Base-by-base conservation (phyloP, 2,329 filamentous ascomycete genomes). In the Paraphoma sp. region DNA sequence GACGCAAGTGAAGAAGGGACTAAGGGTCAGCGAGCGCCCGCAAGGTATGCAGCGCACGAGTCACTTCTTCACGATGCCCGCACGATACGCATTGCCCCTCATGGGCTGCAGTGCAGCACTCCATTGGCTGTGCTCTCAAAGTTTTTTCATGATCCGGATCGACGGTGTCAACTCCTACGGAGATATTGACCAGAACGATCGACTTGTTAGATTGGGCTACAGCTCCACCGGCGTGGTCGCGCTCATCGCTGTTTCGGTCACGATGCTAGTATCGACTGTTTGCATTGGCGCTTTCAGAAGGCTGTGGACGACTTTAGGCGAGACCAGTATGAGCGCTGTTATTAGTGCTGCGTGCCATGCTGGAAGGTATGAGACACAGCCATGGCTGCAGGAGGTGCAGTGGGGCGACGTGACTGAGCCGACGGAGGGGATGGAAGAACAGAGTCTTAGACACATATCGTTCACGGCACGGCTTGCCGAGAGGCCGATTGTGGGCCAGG, bases 251-350 rank as follows among this genome's bases (percentile, higher is more conserved):
- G 52, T 69, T 8, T 52, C 57, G 17, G 30, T 57, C 23, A 55
- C 43, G 1, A 40, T 64, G 50, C 59, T 62, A 38, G 47, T 64
- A 1, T 41, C 51, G n/a, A 59, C 60, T 7, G 42, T 67, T n/a
- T 56, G 52, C 38, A 45, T 69, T 29, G 60, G 87, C 72, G 81
- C 81, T 31, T 90, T 90, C 76, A 92, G 92, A 0, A 89, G 89
- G 3, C 89, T 89, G 2, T 89, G 90, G 12, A 93, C 82, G 10
- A 56, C 42, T 7, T 88, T 90, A n/a, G 93, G 83, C 58, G 93
- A 90, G 41, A 89, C 90, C 60, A 93, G 81, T 77, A 89, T 88
- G 36, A 93, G 67, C 46, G 56, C 60, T 4, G 63, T 65, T 5
- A 71, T 71, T 31, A 62, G 58, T 44, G 67, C 68, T 1, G 67